A percentile compares a stretch with the other conserved stretches of the same genome.
Conservation (phyloP, 1,284 basidiomycete genomes). For the Ceratobasidium papillatum region DNA sequence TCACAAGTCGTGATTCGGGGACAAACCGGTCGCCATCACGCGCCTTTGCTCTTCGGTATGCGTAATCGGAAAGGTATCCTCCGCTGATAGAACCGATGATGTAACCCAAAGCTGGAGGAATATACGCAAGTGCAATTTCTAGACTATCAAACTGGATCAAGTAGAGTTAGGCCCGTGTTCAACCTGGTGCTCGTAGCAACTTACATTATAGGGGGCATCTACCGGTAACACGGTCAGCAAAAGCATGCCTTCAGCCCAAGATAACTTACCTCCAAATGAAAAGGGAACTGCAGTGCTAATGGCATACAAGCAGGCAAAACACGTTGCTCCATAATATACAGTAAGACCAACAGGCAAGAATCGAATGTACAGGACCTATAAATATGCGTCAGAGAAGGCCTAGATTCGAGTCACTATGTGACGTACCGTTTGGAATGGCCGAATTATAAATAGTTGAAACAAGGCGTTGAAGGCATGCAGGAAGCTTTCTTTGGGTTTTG, state of each 20-base stretch:
- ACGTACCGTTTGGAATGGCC: conserved; percentile 14
- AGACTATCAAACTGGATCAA: conserved; percentile 28
- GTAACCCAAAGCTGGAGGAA: conserved; percentile 41
- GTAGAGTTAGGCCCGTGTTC: conserved; percentile 1
- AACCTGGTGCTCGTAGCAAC: neutral
- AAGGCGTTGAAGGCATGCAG: neutral
- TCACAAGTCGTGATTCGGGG: conserved; percentile 50
- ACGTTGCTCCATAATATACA: conserved; percentile 42
- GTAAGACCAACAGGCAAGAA: conserved; percentile 44
- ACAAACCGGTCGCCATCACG: conserved; percentile 42
- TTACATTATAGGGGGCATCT: conserved; percentile 32
- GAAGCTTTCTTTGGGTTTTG: neutral
- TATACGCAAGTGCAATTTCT: conserved; percentile 42
- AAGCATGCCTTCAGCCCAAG: neutral
- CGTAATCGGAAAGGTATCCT: conserved; percentile 43
- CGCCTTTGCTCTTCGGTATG: conserved; percentile 34
- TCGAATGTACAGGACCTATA: conserved; percentile 37
- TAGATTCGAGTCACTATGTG: neutral
- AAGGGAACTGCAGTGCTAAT: conserved; percentile 41
- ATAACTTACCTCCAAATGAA: conserved; percentile 32
- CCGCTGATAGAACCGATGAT: conserved; percentile 42
- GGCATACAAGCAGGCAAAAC: conserved; percentile 44
- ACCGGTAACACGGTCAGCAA: neutral
- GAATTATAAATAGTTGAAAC: conserved; percentile 24
- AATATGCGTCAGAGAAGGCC: neutral